phyloP scores from a whole-genome alignment of 192 early-diverging fungal species.

The Coemansia sp. region DNA sequence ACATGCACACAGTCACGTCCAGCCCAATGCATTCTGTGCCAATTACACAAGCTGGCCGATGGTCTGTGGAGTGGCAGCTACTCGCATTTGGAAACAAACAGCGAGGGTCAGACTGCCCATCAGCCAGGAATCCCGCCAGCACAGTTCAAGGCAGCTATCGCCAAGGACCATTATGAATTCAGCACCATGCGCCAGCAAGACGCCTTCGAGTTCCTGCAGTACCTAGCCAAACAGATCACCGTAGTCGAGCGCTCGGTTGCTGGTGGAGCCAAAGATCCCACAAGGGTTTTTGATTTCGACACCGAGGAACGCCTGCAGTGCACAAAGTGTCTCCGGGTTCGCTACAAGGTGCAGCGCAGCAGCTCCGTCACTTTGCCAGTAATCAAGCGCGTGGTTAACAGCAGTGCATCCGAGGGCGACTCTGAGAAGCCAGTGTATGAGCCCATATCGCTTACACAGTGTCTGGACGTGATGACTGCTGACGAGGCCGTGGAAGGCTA shows the following conservation, averaged over 20 bases:
- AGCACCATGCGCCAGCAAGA: conserved; percentile 98
- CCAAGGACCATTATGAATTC: conserved; percentile 90
- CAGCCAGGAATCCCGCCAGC: conserved; percentile 84
- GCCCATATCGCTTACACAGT: conserved; percentile 59
- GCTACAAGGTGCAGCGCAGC: conserved; percentile 59
- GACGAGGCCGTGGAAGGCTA: conserved; percentile 59
- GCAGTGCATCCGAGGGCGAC: conserved; percentile 30
- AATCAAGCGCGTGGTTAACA: conserved; percentile 52
- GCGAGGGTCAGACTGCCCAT: conserved; percentile 45
- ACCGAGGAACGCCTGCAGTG: conserved; percentile 88
- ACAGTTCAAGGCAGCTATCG: conserved; percentile 90
- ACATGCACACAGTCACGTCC: conserved; percentile 48
- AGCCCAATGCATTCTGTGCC: conserved; percentile 82
- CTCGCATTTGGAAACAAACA: conserved; percentile 50
- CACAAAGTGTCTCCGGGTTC: conserved; percentile 73
- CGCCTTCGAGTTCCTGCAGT: conserved; percentile 89
- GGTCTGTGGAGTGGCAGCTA: conserved; percentile 89
- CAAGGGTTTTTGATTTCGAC: conserved; percentile 71
- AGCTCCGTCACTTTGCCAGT: conserved; percentile 65
- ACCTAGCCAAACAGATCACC: conserved; percentile 68
- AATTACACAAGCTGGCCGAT: conserved; percentile 86
- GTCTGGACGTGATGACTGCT: conserved; percentile 58
- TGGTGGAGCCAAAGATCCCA: conserved; percentile 62
- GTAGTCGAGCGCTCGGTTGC: conserved; percentile 68
- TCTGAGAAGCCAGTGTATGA: conserved; percentile 6